Evolutionary conservation across 1,284 basidiomycete species (phyloP), one percentile per base, ranked within the genome.

Genomic region (Papiliotrema terrestris): DNA sequence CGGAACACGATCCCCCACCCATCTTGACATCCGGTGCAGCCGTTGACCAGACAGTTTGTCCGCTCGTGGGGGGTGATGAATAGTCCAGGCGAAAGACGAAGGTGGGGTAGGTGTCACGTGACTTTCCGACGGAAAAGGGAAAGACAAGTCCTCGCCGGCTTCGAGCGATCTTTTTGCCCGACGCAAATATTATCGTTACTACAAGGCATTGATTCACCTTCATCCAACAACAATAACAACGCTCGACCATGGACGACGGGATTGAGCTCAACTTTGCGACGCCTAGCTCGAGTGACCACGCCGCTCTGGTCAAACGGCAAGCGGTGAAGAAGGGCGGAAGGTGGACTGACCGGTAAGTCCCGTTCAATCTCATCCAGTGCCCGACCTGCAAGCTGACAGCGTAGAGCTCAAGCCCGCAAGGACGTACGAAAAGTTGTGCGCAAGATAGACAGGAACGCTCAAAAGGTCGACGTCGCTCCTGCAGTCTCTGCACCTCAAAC

Each of bases 311-410:
- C 36, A 53, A 32, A 23, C n/a, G 51, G 23, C 43, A 53, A 2
- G 61, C 56, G 8, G 56, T 69, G 25, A 68, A 84, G 66, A 90
- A 87, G 68, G 85, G 86, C 25, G 88, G 88, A 6, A 79, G 88
- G 73, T 91, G 89, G 88, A 91, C 87, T 14, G 89, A 93, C 65
- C 82, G 89, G 90, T 87, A 62, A 58, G 80, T 32, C 29, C 11
- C 5, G 29, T 11, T 32, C n/a, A n/a, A n/a, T n/a, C n/a, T n/a
- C n/a, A n/a, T n/a, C n/a, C n/a, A n/a, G n/a, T 75, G 2, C 44
- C 9, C 9, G n/a, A n/a, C 29, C 44, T 45, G 6, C 44, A 8
- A 58, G 60, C 73, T 62, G 48, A 63, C 22, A n/a, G 9, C n/a
- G 17, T 15, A 74, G 73, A 36, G 66, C 74, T 26, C 73, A 75